These are phyloP conservation scores for Nymphaea colorata DNA, from an alignment of 164 flowering plant species.

Conservation along the genomic window DNA sequence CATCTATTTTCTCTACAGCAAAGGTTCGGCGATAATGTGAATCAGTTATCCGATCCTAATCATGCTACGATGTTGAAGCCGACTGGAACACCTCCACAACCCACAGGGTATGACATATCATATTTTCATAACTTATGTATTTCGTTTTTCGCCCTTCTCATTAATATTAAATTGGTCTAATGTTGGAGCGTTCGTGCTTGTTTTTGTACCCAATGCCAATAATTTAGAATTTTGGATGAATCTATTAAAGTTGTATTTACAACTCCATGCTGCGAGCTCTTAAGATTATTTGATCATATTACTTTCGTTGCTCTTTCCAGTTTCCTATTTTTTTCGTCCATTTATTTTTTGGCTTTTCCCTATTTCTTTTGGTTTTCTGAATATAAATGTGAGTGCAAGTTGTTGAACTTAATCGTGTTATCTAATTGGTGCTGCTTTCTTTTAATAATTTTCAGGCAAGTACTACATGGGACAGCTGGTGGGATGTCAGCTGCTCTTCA, in stretches of 20 bases:
- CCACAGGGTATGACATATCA: conserved; percentile 58
- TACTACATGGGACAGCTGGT: conserved; percentile 79
- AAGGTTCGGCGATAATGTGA: conserved; percentile 66
- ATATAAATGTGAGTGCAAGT: not conserved
- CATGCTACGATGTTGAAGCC: conserved; percentile 72
- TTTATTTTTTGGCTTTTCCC: no score
- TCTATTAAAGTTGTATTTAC: no score
- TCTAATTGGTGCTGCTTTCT: no score
- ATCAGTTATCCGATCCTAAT: conserved; percentile 75
- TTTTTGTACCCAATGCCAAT: no score
- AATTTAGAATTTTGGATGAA: no score
- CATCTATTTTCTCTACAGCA: conserved; percentile 37
- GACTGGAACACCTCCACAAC: conserved; percentile 68
- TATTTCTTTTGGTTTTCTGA: not conserved
- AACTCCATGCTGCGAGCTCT: no score
- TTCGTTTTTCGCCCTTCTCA: not conserved
- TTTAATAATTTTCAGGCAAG: conserved; percentile 45
- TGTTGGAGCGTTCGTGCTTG: no score
- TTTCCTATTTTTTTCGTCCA: no score
- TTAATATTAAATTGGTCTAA: no score
- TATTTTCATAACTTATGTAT: not conserved
- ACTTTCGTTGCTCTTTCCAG: no score
- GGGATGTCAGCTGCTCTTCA: conserved; percentile 59
- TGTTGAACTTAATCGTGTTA: not conserved
- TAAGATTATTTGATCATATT: no score